These are phyloP conservation scores for Rickenella mellea DNA, from an alignment of 768 basidiomycete genomes.

Conservation along the genomic window DNA sequence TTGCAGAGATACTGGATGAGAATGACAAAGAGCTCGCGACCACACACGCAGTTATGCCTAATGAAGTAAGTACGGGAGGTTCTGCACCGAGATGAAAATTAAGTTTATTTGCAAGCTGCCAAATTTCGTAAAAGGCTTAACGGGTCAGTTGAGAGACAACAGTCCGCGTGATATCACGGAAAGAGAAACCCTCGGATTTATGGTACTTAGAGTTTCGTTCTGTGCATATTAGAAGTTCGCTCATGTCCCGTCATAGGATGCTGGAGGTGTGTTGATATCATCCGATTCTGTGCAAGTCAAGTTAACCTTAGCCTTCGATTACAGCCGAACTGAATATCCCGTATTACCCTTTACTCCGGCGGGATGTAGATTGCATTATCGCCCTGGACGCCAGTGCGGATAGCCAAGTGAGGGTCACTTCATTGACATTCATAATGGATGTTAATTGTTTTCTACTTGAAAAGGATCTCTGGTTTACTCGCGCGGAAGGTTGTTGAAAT, in stretches of 20 bases:
- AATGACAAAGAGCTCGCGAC: slow-evolving; percentile 13
- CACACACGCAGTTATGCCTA: slow-evolving; percentile 20
- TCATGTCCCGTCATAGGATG: slow-evolving; percentile 11
- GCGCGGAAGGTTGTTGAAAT: slow-evolving; percentile 17
- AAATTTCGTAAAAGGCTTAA: slow-evolving; percentile 18
- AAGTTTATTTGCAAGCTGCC: slow-evolving; percentile 11
- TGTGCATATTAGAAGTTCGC: background rate
- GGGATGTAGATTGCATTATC: slow-evolving; percentile 17
- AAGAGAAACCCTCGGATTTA: slow-evolving; percentile 17
- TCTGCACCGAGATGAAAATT: background rate
- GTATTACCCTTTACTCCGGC: slow-evolving; percentile 17
- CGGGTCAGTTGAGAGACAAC: slow-evolving; percentile 10
- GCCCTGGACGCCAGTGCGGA: slow-evolving; percentile 17
- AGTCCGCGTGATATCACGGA: slow-evolving; percentile 12
- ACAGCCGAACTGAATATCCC: slow-evolving; percentile 17
- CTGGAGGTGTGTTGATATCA: slow-evolving; percentile 12
- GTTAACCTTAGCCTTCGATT: no score
- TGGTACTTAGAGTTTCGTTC: slow-evolving; percentile 9
- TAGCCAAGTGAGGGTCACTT: slow-evolving; percentile 10
- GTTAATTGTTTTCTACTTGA: background rate
- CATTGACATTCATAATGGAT: slow-evolving; percentile 6
- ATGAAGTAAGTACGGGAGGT: slow-evolving; percentile 8
- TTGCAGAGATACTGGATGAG: slow-evolving; percentile 9
- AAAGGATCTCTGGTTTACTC: slow-evolving; percentile 19
- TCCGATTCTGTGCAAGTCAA: background rate